A percentile compares a stretch with the other conserved stretches of the same genome.
These are phyloP conservation scores for Ballota nigra DNA, from an alignment of 257 asterid species.

Conservation along the genomic window DNA sequence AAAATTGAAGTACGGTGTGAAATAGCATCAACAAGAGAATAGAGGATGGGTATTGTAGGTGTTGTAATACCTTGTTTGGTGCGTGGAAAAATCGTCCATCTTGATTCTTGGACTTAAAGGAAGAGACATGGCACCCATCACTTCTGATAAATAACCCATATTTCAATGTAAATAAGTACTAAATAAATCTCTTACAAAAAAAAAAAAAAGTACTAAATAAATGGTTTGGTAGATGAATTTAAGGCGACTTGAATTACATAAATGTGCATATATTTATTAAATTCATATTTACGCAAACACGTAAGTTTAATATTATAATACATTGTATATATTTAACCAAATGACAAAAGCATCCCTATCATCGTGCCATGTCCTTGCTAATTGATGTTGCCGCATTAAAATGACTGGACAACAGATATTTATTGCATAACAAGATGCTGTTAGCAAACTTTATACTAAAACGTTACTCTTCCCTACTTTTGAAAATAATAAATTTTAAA, in stretches of 20 bases:
- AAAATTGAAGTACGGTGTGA: too few relatives aligned
- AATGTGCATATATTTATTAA: neutral
- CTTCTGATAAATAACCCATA: neutral
- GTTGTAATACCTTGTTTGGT: too few relatives aligned
- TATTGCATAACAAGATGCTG: conserved; percentile 1
- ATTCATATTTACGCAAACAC: neutral
- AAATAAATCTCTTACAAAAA: too few relatives aligned
- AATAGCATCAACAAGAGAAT: too few relatives aligned
- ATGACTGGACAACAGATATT: neutral
- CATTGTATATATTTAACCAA: neutral
- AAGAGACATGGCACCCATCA: neutral
- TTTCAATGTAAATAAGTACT: neutral
- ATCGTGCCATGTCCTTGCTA: neutral
- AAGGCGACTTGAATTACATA: neutral
- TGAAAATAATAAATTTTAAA: too few relatives aligned
- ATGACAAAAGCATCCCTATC: neutral
- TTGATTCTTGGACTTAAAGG: neutral
- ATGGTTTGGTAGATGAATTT: neutral
- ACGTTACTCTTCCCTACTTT: too few relatives aligned
- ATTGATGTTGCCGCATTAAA: neutral
- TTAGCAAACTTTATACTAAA: too few relatives aligned
- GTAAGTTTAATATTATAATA: too few relatives aligned
- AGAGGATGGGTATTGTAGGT: too few relatives aligned
- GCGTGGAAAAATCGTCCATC: too few relatives aligned
- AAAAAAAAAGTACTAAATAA: too few relatives aligned